phyloP scores from a whole-genome alignment of 176 grass and related monocot species.

The Avena sativa region DNA sequence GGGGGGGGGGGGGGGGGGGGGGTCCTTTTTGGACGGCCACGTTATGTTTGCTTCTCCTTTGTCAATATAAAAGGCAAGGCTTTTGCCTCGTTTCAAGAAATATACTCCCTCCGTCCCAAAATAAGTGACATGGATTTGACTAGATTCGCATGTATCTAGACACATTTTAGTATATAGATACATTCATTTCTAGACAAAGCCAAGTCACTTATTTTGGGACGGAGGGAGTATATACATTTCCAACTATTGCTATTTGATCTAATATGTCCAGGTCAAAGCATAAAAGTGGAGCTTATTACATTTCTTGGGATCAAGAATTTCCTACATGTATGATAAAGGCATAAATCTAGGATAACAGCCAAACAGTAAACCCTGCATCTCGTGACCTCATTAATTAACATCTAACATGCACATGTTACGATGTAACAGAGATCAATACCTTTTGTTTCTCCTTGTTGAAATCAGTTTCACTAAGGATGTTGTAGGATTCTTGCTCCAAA shows the following conservation, averaged over 20 bases:
- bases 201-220: too few relatives aligned
- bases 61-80: too few relatives aligned
- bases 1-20: too few relatives aligned
- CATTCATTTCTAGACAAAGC: too few relatives aligned
- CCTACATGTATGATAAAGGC: not conserved
- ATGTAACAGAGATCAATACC: constrained; percentile 46
- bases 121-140: too few relatives aligned
- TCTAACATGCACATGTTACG: constrained; percentile 19
- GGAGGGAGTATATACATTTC: not conserved
- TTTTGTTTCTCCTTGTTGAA: constrained; percentile 89
- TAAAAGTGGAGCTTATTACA: not conserved
- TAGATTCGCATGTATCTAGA: too few relatives aligned
- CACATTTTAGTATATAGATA: too few relatives aligned
- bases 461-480: constrained; percentile 74
- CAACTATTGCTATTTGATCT: not conserved
- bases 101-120: too few relatives aligned
- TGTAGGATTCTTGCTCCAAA: constrained; percentile 69
- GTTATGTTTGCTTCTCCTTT: too few relatives aligned
- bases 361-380: constrained; percentile 13
- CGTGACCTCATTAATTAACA: not conserved
- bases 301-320: too few relatives aligned
- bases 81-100: too few relatives aligned
- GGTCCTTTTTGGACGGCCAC: too few relatives aligned
- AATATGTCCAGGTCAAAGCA: constrained; percentile 15
- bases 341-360: not conserved